Conservation (phyloP, 2,329 filamentous ascomycete genomes). For the Aureobasidium mangrovei region DNA sequence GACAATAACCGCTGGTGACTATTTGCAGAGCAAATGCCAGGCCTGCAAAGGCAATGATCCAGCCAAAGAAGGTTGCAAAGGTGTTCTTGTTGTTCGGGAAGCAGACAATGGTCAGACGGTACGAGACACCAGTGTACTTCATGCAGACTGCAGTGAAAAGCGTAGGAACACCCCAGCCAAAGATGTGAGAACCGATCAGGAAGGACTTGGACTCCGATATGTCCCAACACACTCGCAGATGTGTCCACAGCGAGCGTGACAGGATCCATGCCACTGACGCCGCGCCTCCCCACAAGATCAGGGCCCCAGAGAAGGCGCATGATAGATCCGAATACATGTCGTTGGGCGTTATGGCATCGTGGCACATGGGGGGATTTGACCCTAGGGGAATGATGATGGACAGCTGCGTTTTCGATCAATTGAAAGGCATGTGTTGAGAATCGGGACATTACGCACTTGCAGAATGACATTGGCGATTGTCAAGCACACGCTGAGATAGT, state of each 20-base stretch:
- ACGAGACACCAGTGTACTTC: slow-evolving; percentile 25
- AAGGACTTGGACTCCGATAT: slow-evolving; percentile 23
- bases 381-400: slow-evolving; percentile 75
- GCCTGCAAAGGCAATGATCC: slow-evolving; percentile 27
- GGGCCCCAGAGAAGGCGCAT: slow-evolving; percentile 70
- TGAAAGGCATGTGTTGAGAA: background rate
- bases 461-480: slow-evolving; percentile 62
- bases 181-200: slow-evolving; percentile 22
- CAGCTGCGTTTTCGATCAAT: slow-evolving; percentile 41
- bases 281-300: slow-evolving; percentile 72
- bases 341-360: slow-evolving; percentile 73
- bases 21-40: slow-evolving; percentile 26
- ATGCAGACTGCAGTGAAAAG: slow-evolving; percentile 23
- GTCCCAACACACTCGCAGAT: slow-evolving; percentile 29
- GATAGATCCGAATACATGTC: slow-evolving; percentile 66
- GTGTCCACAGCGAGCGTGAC: slow-evolving; percentile 28
- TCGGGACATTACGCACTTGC: slow-evolving; percentile 49
- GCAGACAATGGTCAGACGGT: slow-evolving; percentile 28
- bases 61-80: slow-evolving; percentile 30
- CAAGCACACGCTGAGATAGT: slow-evolving; percentile 78
- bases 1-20: slow-evolving; percentile 28
- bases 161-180: slow-evolving; percentile 23
- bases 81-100: slow-evolving; percentile 28
- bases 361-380: slow-evolving; percentile 63
- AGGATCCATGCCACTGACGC: slow-evolving; percentile 63